Base-by-base conservation (phyloP, 2,329 filamentous ascomycete species). In the Scorias spongiosa region DNA sequence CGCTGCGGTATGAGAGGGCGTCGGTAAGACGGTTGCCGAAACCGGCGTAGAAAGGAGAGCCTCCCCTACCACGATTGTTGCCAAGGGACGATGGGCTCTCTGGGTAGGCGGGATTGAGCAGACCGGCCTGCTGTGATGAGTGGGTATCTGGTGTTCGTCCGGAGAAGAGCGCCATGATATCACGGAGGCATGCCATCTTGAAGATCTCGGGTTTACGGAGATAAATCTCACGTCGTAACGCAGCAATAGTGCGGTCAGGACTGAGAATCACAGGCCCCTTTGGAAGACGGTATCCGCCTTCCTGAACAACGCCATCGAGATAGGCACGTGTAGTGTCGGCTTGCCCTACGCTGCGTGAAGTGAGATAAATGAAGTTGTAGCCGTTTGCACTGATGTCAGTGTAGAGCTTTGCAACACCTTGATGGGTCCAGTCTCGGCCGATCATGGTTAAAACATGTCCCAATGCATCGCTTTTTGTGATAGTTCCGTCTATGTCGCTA, bases 331-430 rank as follows among this genome's bases (percentile, higher is more conserved):
- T 98, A 0, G 71, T 87, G 63, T 98, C 91, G 12, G 91, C 84
- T 63, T 93, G 88, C 0, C 91, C 93, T 39, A 96, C 88, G 11
- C 85, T 91, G 42, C 91, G 80, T 60, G 84, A 93, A 0, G 91
- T 98, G 39, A 98, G 74, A 60, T 98, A 98, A 75, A 98, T 87
- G 58, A 98, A 93, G 62, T 98, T 96, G 71, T 96, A 98, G 6
- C 91, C 91, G 57, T 98, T 98, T 54, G 82, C 80, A 1, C 80
- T 79, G 53, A 98, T 98, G 54, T 98, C 93, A 41, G 84, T 91
- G 65, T 96, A 98, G 8, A 98, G 73, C 66, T 98, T 98, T 17
- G 91, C 93, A 18, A 98, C 89, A 32, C 91, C 91, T 12, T 87
- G 76, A 61, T 98, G 91, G 2, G 91, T 98, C 91, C 91, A 98